A percentile compares a stretch with the other conserved stretches of the same genome.
phyloP scores from a whole-genome alignment of 768 basidiomycete species.

The Phylloporus sp. region DNA sequence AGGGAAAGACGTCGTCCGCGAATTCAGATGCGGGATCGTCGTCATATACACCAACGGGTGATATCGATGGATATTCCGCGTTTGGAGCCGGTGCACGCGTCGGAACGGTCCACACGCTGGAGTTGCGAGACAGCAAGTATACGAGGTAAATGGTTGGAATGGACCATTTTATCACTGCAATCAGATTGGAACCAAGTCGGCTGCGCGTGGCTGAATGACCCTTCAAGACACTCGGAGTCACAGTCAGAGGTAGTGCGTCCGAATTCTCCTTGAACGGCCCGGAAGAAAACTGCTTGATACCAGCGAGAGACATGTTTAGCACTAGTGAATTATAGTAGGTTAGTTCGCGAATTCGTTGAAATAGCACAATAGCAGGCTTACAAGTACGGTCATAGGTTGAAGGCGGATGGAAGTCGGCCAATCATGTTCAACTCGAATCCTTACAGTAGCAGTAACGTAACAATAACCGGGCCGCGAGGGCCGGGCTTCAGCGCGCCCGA shows the following conservation, averaged over 20 bases:
- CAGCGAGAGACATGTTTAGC: constrained; percentile 8
- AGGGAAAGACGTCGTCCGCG: constrained; percentile 56
- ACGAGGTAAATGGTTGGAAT: constrained; percentile 19
- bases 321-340: neutral
- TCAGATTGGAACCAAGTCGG: constrained; percentile 1
- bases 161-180: constrained; percentile 15
- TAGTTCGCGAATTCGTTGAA: neutral
- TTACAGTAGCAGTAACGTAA: too few relatives aligned
- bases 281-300: constrained; percentile 9
- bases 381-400: too few relatives aligned
- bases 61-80: constrained; percentile 3
- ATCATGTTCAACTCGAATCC: too few relatives aligned
- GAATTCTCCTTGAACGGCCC: too few relatives aligned
- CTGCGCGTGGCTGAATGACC: neutral
- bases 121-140: constrained; percentile 14
- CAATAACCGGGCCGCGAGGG: too few relatives aligned
- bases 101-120: neutral
- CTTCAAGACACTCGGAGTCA: neutral
- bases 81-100: neutral
- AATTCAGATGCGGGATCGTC: constrained; percentile 40
- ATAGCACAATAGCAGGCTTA: too few relatives aligned
- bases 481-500: too few relatives aligned
- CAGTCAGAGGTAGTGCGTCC: constrained; percentile 16
- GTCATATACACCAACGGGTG: constrained; percentile 2
- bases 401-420: too few relatives aligned